Percentiles rank a stretch among this genome's conserved stretches.
Conservation (phyloP, 1,284 basidiomycete genomes). For the Leucoagaricus sp. region DNA sequence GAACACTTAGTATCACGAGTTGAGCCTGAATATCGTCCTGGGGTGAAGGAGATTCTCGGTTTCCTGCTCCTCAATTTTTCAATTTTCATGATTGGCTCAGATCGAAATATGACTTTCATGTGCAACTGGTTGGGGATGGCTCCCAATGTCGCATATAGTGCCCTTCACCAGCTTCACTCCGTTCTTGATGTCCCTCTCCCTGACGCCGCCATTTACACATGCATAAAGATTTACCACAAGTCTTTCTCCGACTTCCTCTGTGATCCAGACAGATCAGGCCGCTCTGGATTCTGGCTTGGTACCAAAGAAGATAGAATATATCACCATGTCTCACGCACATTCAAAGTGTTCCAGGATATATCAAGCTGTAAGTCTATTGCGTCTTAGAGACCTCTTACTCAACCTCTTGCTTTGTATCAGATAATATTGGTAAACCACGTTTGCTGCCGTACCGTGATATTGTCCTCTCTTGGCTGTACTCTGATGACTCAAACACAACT, state of each 20-base stretch:
- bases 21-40: background rate
- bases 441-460: too few relatives aligned
- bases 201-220: background rate
- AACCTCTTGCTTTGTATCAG: too few relatives aligned
- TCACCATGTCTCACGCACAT: background rate
- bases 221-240: background rate
- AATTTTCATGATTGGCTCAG: background rate
- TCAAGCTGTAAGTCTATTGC: background rate
- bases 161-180: background rate
- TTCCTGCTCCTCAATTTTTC: background rate
- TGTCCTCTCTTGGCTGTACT: too few relatives aligned
- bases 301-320: too few relatives aligned
- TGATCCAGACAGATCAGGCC: too few relatives aligned
- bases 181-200: background rate
- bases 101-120: too few relatives aligned
- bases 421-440: too few relatives aligned
- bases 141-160: background rate
- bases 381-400: too few relatives aligned
- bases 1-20: background rate
- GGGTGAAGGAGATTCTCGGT: background rate
- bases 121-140: background rate
- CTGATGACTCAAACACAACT: too few relatives aligned
- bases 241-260: background rate
- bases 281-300: background rate
- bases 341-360: background rate